These are phyloP conservation scores for Geotrichum cucujoidarum DNA, from an alignment of 1,139 yeast genomes.

Conservation along the genomic window DNA sequence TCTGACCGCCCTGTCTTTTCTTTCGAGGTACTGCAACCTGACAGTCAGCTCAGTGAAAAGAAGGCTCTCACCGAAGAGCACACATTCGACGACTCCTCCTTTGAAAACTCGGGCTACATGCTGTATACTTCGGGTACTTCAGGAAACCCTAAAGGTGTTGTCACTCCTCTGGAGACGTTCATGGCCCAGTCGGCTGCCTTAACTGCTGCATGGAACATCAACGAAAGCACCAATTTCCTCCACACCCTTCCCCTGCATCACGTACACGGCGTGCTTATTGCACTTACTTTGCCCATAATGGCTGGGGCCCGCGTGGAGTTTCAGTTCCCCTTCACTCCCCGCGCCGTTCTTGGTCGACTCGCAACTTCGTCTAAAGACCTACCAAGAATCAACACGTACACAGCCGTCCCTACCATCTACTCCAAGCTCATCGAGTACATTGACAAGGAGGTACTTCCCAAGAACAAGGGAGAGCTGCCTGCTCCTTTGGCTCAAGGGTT, in stretches of 20 bases:
- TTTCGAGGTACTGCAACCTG: slow-evolving; percentile 24
- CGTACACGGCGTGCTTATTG: slow-evolving; percentile 39
- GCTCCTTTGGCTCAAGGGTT: slow-evolving; percentile 22
- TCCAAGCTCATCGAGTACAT: slow-evolving; percentile 30
- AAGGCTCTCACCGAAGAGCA: background rate
- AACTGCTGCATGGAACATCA: slow-evolving; percentile 36
- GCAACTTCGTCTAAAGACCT: slow-evolving; percentile 21
- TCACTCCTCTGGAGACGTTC: slow-evolving; percentile 35
- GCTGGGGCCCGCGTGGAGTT: slow-evolving; percentile 38
- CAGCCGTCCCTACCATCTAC: slow-evolving; percentile 41
- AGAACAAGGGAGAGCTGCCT: slow-evolving; percentile 16
- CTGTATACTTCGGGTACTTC: slow-evolving; percentile 40
- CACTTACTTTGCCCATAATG: slow-evolving; percentile 34
- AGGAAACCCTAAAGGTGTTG: slow-evolving; percentile 39
- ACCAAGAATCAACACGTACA: slow-evolving; percentile 36
- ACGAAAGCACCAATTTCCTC: slow-evolving; percentile 30
- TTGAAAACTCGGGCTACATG: slow-evolving; percentile 32
- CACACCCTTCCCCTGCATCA: slow-evolving; percentile 39
- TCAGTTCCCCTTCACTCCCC: slow-evolving; percentile 35
- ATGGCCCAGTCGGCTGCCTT: slow-evolving; percentile 36
- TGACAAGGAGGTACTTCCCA: slow-evolving; percentile 20
- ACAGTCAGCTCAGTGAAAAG: slow-evolving; percentile 16
- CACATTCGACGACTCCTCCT: slow-evolving; percentile 12
- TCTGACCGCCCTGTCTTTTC: slow-evolving; percentile 22
- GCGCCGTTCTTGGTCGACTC: slow-evolving; percentile 29